These are phyloP conservation scores for Aphanomyces cochlioides DNA, from an alignment of 352 stramenopile genomes.

Conservation along the genomic window DNA sequence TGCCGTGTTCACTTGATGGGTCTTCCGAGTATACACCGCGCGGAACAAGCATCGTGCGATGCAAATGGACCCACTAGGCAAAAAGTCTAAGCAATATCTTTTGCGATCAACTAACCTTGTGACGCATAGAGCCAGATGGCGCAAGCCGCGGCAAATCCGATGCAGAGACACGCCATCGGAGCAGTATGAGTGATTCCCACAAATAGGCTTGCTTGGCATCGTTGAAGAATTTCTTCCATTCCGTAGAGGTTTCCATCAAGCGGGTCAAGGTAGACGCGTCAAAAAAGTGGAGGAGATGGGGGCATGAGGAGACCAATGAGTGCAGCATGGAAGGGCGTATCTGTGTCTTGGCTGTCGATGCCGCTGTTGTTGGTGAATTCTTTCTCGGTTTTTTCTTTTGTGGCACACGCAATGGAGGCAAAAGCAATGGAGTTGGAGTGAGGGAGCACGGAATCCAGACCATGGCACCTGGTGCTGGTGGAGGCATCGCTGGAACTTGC, in stretches of 20 bases:
- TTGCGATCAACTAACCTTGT: conserved; percentile 1
- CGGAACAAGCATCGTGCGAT: not conserved
- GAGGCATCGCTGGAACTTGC: conserved; percentile 7
- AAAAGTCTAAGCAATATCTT: not conserved
- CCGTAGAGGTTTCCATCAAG: conserved; percentile 2
- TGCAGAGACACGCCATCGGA: conserved; percentile 2
- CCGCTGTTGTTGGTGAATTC: not conserved
- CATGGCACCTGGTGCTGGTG: not conserved
- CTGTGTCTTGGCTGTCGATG: not conserved
- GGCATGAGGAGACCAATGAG: conserved; percentile 4
- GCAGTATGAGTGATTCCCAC: conserved; percentile 11
- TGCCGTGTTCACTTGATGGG: not conserved
- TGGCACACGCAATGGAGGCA: not conserved
- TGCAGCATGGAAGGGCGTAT: not conserved
- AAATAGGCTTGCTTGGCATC: conserved; percentile 17
- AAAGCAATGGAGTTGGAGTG: not conserved
- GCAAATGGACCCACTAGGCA: not conserved
- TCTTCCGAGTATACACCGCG: not conserved
- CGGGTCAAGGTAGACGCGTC: conserved; percentile 6
- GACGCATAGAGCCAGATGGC: not conserved
- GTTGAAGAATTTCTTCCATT: conserved; percentile 7
- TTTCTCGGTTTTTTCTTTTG: conserved; percentile 11
- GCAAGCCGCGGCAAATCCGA: not conserved
- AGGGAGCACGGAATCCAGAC: conserved; percentile 24
- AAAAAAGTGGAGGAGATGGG: conserved; percentile 14